These are phyloP conservation scores for Durio zibethinus DNA, from an alignment of 345 rosid genomes.

Conservation along the genomic window DNA sequence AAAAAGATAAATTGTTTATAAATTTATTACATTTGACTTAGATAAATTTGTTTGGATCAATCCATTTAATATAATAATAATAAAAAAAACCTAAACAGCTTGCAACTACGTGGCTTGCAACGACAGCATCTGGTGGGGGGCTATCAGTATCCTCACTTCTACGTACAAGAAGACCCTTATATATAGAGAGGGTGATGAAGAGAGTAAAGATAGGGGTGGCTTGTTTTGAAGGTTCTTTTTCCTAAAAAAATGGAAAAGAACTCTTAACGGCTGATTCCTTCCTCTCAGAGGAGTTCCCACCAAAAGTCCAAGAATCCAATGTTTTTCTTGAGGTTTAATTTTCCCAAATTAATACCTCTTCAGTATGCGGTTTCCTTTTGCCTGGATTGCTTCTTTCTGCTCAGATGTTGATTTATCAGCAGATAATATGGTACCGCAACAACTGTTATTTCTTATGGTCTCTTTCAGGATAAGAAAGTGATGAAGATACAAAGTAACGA, in stretches of 20 bases:
- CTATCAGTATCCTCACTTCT: background rate
- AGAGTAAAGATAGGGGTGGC: background rate
- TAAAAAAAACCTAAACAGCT: background rate
- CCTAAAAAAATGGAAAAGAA: background rate
- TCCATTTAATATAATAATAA: too few relatives aligned
- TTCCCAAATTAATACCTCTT: background rate
- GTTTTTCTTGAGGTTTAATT: background rate
- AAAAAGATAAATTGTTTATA: too few relatives aligned
- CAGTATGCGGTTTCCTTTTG: background rate
- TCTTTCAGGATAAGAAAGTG: background rate
- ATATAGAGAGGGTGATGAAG: background rate
- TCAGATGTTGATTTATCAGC: background rate
- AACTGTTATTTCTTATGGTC: background rate
- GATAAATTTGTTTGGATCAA: too few relatives aligned
- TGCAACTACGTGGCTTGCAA: slow-evolving; percentile 4
- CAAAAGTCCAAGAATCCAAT: background rate
- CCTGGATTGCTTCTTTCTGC: background rate
- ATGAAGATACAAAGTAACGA: background rate
- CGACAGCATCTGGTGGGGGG: background rate
- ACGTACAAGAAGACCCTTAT: background rate
- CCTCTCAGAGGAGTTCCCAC: slow-evolving; percentile 1
- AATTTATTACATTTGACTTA: too few relatives aligned
- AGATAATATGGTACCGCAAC: background rate
- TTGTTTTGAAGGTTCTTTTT: background rate
- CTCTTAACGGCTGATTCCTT: background rate